These are phyloP conservation scores for Corniculantispora saksenae DNA, from an alignment of 2,329 filamentous ascomycete species.

Conservation along the genomic window DNA sequence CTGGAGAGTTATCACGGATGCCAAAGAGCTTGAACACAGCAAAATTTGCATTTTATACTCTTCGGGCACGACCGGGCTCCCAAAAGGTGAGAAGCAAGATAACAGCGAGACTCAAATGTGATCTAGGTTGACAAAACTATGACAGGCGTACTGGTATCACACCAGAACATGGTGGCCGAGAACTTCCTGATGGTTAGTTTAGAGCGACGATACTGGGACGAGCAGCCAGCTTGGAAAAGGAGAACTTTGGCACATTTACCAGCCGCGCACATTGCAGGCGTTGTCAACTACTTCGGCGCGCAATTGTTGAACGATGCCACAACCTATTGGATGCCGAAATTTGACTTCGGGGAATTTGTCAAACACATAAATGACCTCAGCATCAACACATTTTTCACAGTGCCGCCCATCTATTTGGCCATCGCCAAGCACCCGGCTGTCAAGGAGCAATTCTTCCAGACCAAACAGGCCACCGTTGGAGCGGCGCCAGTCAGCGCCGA, in stretches of 20 bases:
- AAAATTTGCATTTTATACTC: slow-evolving; percentile 48
- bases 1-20: slow-evolving; percentile 58
- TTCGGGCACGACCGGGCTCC: slow-evolving; percentile 50
- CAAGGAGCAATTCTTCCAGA: slow-evolving; percentile 53
- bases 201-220: slow-evolving; percentile 31
- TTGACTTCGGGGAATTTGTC: slow-evolving; percentile 58
- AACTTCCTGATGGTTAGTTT: slow-evolving; percentile 33
- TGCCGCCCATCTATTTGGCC: slow-evolving; percentile 61
- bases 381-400: slow-evolving; percentile 58
- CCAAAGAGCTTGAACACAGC: slow-evolving; percentile 41
- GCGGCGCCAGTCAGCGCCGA: slow-evolving; percentile 59
- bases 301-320: slow-evolving; percentile 44
- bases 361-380: slow-evolving; percentile 49
- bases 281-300: slow-evolving; percentile 46
- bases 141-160: slow-evolving; percentile 44
- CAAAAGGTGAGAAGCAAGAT: slow-evolving; percentile 37
- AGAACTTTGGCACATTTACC: slow-evolving; percentile 46
- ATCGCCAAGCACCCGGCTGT: slow-evolving; percentile 59
- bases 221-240: slow-evolving; percentile 31
- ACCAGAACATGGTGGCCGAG: slow-evolving; percentile 45
- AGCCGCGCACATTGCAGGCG: slow-evolving; percentile 47
- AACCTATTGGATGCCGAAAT: slow-evolving; percentile 64
- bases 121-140: not conserved
- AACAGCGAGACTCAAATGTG: not conserved
- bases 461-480: slow-evolving; percentile 51